These are phyloP conservation scores for Stylosanthes scabra DNA, from an alignment of 331 rosid species.

Conservation along the genomic window DNA sequence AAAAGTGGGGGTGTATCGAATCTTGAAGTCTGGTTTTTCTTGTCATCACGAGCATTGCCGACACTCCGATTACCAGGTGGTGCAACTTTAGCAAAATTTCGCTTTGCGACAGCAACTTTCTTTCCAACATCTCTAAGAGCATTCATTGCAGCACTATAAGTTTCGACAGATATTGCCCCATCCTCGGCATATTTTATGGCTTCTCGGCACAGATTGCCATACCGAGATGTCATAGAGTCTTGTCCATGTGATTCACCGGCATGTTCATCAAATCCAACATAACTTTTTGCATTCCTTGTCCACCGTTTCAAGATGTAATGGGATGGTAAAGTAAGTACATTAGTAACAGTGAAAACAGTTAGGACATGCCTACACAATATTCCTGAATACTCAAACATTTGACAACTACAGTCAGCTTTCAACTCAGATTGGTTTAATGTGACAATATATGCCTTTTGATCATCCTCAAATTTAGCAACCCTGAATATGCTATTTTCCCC, in stretches of 20 bases:
- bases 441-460: slow-evolving; percentile 77
- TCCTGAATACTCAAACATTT: slow-evolving; percentile 95
- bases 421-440: slow-evolving; percentile 74
- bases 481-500: slow-evolving; percentile 80
- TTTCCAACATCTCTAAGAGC: slow-evolving; percentile 84
- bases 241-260: slow-evolving; percentile 61
- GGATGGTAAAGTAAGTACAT: slow-evolving; percentile 84
- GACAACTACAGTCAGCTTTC: slow-evolving; percentile 94
- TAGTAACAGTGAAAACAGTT: slow-evolving; percentile 94
- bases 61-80: slow-evolving; percentile 59
- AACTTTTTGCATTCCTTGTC: slow-evolving; percentile 88
- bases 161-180: slow-evolving; percentile 85
- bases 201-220: slow-evolving; percentile 77
- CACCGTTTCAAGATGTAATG: slow-evolving; percentile 94
- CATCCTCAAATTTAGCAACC: slow-evolving; percentile 98
- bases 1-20: slow-evolving; percentile 78
- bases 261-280: slow-evolving; percentile 62
- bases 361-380: slow-evolving; percentile 95
- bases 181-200: slow-evolving; percentile 94
- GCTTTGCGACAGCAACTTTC: slow-evolving; percentile 72
- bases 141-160: slow-evolving; percentile 72
- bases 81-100: slow-evolving; percentile 72
- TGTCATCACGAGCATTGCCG: slow-evolving; percentile 63
- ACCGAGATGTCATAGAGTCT: slow-evolving; percentile 74
- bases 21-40: slow-evolving; percentile 57